Evolutionary conservation across 192 early-diverging fungal species (phyloP).

Genomic region (Linnemannia exigua): DNA sequence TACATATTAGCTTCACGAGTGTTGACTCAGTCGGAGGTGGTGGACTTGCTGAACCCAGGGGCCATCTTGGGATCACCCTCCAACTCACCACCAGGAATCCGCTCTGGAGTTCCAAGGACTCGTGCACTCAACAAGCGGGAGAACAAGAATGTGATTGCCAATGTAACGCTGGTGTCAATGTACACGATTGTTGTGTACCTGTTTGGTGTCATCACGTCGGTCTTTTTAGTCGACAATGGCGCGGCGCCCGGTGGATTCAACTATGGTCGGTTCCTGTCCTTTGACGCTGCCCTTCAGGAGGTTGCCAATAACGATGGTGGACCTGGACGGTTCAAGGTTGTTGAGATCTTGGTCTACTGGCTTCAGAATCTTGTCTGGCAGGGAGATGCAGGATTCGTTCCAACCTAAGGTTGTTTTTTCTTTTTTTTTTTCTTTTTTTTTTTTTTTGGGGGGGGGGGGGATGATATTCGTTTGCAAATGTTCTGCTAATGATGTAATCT

Average conservation of each 20-base stretch:
- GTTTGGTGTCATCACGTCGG: conserved; percentile 47
- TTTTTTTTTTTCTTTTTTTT: neutral
- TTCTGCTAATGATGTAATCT: neutral
- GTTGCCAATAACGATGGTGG: conserved; percentile 29
- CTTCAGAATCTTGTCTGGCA: conserved; percentile 55
- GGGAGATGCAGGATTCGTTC: conserved; percentile 34
- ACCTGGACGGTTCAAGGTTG: conserved; percentile 43
- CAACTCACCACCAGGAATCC: neutral
- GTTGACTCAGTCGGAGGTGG: conserved; percentile 26
- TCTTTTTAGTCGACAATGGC: conserved; percentile 52
- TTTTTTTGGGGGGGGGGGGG: no score
- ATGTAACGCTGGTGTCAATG: conserved; percentile 49
- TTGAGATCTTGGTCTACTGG: conserved; percentile 52
- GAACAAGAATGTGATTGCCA: conserved; percentile 36
- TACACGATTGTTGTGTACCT: conserved; percentile 53
- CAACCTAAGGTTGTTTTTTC: conserved; percentile 19
- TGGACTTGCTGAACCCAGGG: conserved; percentile 38
- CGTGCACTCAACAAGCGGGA: conserved; percentile 33
- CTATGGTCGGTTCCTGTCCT: conserved; percentile 44
- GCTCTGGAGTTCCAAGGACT: conserved; percentile 9
- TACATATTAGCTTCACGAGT: conserved; percentile 33
- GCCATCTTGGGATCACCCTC: neutral
- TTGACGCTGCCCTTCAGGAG: conserved; percentile 35
- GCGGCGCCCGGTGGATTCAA: conserved; percentile 18
- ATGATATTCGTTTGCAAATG: no score